phyloP scores from a whole-genome alignment of 441 rosid species.

The Gossypium schwendimanii region DNA sequence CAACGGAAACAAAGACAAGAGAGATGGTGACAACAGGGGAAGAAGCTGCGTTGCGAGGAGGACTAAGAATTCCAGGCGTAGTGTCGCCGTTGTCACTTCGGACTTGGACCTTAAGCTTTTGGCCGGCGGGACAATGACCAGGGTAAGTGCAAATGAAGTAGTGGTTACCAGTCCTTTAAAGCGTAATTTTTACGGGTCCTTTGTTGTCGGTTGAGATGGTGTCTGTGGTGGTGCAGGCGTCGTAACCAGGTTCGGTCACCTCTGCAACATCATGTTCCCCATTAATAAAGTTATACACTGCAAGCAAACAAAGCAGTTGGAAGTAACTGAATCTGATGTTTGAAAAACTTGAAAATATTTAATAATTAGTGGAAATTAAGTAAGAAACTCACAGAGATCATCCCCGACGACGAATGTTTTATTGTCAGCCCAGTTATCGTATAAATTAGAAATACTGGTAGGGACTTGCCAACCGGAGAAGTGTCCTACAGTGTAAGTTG shows the following conservation, averaged over 20 bases:
- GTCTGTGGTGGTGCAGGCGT: not conserved
- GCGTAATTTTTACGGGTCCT: not conserved
- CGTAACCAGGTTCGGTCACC: not conserved
- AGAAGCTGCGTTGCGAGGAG: conserved; percentile 12
- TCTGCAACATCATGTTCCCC: not conserved
- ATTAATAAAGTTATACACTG: conserved; percentile 10
- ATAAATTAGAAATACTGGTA: not conserved
- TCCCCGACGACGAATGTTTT: conserved; percentile 30
- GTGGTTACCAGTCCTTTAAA: not conserved
- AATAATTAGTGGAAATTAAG: not conserved
- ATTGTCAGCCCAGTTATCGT: conserved; percentile 26
- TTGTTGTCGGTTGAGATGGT: not conserved
- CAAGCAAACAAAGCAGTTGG: not conserved
- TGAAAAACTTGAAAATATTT: not conserved
- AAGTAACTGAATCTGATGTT: not conserved
- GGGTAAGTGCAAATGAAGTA: conserved; percentile 3
- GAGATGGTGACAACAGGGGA: not conserved
- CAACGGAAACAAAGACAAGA: not conserved
- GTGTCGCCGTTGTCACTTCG: not conserved
- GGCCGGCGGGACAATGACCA: not conserved
- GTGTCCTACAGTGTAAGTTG: conserved; percentile 27
- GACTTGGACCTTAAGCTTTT: conserved; percentile 1
- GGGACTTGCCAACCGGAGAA: conserved; percentile 27
- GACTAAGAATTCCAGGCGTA: conserved; percentile 1
- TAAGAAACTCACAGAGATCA: conserved; percentile 24